A percentile compares a stretch with the other conserved stretches of the same genome.
Conservation (phyloP, 1,284 basidiomycete genomes). For the Fomes fomentarius region DNA sequence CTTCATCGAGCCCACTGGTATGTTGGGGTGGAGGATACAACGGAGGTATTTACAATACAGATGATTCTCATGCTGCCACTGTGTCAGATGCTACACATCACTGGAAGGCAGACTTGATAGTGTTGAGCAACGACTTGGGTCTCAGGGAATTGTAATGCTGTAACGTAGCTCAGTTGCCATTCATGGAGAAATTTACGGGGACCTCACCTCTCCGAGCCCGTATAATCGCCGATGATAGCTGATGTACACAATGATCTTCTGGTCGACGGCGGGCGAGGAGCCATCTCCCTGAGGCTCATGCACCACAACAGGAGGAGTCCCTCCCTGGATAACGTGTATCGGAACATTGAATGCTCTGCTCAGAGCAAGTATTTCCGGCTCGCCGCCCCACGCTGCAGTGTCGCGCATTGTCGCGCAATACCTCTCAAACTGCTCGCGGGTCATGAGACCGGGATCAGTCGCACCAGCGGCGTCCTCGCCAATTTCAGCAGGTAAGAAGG, state of each 20-base stretch:
- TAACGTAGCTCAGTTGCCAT: conserved; percentile 3
- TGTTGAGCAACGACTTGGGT: conserved; percentile 53
- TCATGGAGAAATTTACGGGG: neutral
- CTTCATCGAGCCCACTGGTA: no score
- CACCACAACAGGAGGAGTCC: conserved; percentile 80
- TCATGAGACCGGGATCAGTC: conserved; percentile 73
- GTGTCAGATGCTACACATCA: conserved; percentile 22
- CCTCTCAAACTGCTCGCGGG: conserved; percentile 63
- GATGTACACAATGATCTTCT: conserved; percentile 65
- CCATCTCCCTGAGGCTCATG: conserved; percentile 62
- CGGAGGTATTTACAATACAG: neutral
- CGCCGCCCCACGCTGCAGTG: conserved; percentile 95
- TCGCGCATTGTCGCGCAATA: conserved; percentile 85
- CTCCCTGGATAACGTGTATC: conserved; percentile 91
- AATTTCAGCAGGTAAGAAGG: conserved; percentile 82
- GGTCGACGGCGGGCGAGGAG: conserved; percentile 37
- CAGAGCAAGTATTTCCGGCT: conserved; percentile 94
- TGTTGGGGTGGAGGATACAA: neutral
- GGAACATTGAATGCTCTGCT: conserved; percentile 84
- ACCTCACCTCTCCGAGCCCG: conserved; percentile 87
- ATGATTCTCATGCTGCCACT: neutral
- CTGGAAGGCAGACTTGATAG: conserved; percentile 41
- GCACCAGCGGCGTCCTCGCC: conserved; percentile 81
- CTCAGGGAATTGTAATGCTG: conserved; percentile 90
- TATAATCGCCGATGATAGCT: conserved; percentile 94